A percentile compares a stretch with the other conserved stretches of the same genome.
Conservation (phyloP, 108 stramenopile species). For the Skeletonema potamos region DNA sequence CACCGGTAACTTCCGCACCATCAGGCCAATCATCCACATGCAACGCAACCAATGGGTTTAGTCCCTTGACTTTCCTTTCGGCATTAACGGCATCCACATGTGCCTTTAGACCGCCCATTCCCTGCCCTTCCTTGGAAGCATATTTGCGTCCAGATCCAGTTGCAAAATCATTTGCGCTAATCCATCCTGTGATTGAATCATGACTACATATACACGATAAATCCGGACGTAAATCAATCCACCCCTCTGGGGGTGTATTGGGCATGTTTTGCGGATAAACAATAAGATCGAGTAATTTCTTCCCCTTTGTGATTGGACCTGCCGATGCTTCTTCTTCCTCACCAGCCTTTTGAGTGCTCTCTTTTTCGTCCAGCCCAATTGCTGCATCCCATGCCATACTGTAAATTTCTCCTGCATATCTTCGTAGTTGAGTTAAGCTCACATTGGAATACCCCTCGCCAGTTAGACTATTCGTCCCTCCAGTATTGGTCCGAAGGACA, state of each 20-base stretch:
- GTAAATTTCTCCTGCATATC: constrained; percentile 88
- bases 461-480: constrained; percentile 16
- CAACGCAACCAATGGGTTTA: constrained; percentile 56
- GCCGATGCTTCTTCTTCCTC: background rate
- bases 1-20: constrained; percentile 52
- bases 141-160: constrained; percentile 50
- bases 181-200: constrained; percentile 82
- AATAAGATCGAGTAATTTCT: constrained; percentile 73
- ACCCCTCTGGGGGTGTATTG: constrained; percentile 81
- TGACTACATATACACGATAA: constrained; percentile 71
- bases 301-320: constrained; percentile 26
- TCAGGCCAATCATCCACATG: constrained; percentile 79
- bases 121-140: constrained; percentile 41
- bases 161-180: constrained; percentile 49
- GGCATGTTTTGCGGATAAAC: constrained; percentile 88
- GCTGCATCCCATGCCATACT: constrained; percentile 78
- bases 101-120: constrained; percentile 66
- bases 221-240: constrained; percentile 69
- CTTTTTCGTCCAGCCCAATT: constrained; percentile 37
- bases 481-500: constrained; percentile 59
- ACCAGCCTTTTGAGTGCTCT: background rate
- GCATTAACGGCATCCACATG: constrained; percentile 80
- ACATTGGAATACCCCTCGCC: constrained; percentile 32
- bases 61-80: constrained; percentile 51
- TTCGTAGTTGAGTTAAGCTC: constrained; percentile 65